Conservation (phyloP, 495 filamentous ascomycete genomes). For the Ramalina intermedia region DNA sequence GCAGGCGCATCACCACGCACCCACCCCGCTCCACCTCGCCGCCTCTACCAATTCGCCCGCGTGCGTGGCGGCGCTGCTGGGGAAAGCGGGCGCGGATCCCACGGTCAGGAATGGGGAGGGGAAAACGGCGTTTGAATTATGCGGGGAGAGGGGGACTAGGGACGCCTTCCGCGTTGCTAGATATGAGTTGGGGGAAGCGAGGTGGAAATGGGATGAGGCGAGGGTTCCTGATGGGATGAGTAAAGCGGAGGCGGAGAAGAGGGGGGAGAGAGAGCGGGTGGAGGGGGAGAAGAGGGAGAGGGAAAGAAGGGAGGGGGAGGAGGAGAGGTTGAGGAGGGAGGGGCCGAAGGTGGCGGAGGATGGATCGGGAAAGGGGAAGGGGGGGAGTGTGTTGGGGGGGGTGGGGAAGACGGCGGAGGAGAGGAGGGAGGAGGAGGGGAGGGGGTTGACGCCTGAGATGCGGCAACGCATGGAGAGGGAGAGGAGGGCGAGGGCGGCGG, state of each 20-base stretch:
- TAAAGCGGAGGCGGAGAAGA: conserved; percentile 49
- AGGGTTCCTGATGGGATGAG: conserved; percentile 55
- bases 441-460: conserved; percentile 77
- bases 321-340: conserved; percentile 48
- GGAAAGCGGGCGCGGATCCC: conserved; percentile 63
- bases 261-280: conserved; percentile 44
- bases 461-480: conserved; percentile 66
- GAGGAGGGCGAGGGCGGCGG: conserved; percentile 68
- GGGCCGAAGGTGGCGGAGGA: conserved; percentile 23
- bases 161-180: conserved; percentile 88
- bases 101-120: conserved; percentile 48
- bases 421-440: conserved; percentile 63
- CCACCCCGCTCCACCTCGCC: conserved; percentile 75
- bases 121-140: conserved; percentile 70
- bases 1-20: conserved; percentile 66
- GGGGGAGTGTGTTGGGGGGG: conserved; percentile 35
- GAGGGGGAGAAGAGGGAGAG: conserved; percentile 48
- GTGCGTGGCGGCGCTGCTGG: conserved; percentile 60
- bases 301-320: conserved; percentile 43
- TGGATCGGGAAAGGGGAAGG: conserved; percentile 15
- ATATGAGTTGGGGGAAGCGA: conserved; percentile 47
- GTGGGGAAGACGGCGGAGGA: conserved; percentile 51
- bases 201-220: conserved; percentile 69
- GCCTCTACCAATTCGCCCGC: conserved; percentile 60
- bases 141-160: conserved; percentile 71